Base-by-base conservation (phyloP, 306 rosid genomes). In the Fragaria nilgerrensis region DNA sequence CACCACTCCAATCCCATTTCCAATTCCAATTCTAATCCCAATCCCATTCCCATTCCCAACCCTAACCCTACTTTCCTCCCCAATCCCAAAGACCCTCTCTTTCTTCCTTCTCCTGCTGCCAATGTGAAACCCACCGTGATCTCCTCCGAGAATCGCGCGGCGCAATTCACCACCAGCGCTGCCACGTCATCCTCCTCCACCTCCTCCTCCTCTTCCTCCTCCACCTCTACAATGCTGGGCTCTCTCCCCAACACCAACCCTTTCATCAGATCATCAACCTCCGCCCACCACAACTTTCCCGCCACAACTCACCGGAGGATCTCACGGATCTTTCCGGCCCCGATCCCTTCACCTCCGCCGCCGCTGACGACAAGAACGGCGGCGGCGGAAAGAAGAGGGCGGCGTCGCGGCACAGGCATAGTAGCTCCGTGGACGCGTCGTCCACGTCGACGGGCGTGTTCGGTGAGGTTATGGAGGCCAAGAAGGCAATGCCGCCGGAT, bases 401-500 rank as follows among this genome's bases (percentile, higher is more conserved):
- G 81, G 77, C 91, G 5, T 32, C 36, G 32, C 86, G 96, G 82
- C 97, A 96, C 84, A 70, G 98, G 80, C 91, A 91, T 69, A 89
- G 97, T 59, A 63, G 86, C 75, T 96, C 99, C 11, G 96, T 96
- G 23, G 99, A 96, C 29, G 93, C 94, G 68, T 89, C 87, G 50
- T 78, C 83, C 34, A 76, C 84, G 78, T 89, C 99, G 58, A 84
- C 94, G 17, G 83, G 89, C 52, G 81, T 87, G 88, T 89, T 96
- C 61, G 96, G 97, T 9, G 99, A 96, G 82, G 86, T 93, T 64
- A 89, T 96, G 98, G 99, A 96, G 4, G 98, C 99, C 0, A 96
- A 96, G 88, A 96, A 96, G 81, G 99, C 99, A n/a, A 96, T 96
- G 99, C 97, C 99, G 84, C 98, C 99, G 22, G 98, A 93, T 85